These are phyloP conservation scores for Rutstroemia sp. DNA, from an alignment of 2,329 filamentous ascomycete genomes.

Conservation along the genomic window DNA sequence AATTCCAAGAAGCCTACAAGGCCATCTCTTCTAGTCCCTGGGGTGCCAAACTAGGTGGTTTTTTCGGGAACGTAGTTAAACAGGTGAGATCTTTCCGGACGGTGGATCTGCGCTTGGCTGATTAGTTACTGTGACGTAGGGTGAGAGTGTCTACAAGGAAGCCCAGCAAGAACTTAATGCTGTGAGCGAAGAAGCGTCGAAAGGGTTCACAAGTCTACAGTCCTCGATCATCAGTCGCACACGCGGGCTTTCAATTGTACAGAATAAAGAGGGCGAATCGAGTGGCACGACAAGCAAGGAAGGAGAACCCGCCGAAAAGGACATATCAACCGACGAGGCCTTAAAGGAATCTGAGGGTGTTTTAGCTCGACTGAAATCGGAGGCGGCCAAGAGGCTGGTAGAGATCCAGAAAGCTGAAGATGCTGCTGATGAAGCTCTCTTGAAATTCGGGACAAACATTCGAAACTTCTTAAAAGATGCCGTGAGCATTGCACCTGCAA, in stretches of 20 bases:
- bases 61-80: conserved; percentile 87
- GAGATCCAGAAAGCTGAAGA: conserved; percentile 91
- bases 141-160: conserved; percentile 76
- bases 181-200: conserved; percentile 73
- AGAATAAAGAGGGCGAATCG: conserved; percentile 20
- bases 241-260: conserved; percentile 55
- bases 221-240: conserved; percentile 65
- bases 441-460: conserved; percentile 86
- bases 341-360: conserved; percentile 52
- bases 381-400: conserved; percentile 76
- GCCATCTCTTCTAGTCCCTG: conserved; percentile 87
- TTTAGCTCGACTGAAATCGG: conserved; percentile 65
- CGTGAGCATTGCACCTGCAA: conserved; percentile 75
- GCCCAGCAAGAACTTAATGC: conserved; percentile 77
- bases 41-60: conserved; percentile 81
- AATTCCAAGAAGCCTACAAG: conserved; percentile 92
- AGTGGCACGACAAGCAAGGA: conserved; percentile 15
- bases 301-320: conserved; percentile 30
- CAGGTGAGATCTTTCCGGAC: conserved; percentile 49
- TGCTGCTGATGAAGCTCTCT: conserved; percentile 87
- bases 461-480: conserved; percentile 86
- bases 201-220: conserved; percentile 66
- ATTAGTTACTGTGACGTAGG: conserved; percentile 38
- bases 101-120: conserved; percentile 3
- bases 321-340: conserved; percentile 39